phyloP scores from a whole-genome alignment of 345 rosid species.

The Corchorus capsularis region DNA sequence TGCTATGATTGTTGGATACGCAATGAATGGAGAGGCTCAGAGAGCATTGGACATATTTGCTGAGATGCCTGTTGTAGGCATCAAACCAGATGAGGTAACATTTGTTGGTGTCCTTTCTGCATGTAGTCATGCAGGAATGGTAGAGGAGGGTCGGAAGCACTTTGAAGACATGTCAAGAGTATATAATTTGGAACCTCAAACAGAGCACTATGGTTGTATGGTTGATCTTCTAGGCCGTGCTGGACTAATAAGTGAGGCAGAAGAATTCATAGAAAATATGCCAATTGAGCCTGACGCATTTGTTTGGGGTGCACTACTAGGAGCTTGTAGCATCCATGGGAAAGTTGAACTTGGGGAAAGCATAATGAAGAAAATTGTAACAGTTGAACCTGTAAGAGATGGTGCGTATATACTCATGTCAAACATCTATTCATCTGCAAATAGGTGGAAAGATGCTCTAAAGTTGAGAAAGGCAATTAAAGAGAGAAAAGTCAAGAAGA shows the following conservation, averaged over 20 bases:
- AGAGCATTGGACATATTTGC: conserved; percentile 42
- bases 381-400: conserved; percentile 42
- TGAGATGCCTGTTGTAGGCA: conserved; percentile 42
- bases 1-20: conserved; percentile 52
- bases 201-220: conserved; percentile 58
- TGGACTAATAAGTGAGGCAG: conserved; percentile 43
- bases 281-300: conserved; percentile 50
- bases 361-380: conserved; percentile 36
- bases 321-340: conserved; percentile 48
- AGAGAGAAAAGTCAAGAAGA: conserved; percentile 44
- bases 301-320: conserved; percentile 59
- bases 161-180: conserved; percentile 49
- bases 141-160: conserved; percentile 44
- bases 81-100: conserved; percentile 52
- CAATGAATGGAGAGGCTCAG: conserved; percentile 54
- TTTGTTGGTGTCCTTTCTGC: conserved; percentile 56
- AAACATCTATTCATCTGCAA: conserved; percentile 50
- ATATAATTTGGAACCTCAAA: conserved; percentile 50
- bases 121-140: conserved; percentile 55
- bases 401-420: conserved; percentile 56
- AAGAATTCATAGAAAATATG: conserved; percentile 45
- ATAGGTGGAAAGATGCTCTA: conserved; percentile 53
- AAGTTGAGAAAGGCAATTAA: conserved; percentile 51
- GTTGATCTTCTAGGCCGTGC: conserved; percentile 65
- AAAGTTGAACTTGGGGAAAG: conserved; percentile 54